Base-by-base conservation (phyloP, 306 rosid genomes). In the Ormosia emarginata region DNA sequence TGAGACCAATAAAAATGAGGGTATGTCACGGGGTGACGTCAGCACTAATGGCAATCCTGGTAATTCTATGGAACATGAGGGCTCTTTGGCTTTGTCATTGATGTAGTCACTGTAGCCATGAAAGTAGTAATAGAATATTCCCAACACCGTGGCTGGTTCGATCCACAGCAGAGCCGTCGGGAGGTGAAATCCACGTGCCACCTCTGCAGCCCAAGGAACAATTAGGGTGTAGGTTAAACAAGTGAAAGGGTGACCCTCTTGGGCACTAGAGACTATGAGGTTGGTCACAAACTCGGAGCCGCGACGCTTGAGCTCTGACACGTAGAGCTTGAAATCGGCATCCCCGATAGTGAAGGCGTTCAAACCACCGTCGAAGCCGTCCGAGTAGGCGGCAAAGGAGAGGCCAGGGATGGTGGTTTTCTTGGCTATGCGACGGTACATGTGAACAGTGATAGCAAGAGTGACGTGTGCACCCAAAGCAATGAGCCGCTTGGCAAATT, bases 161-260 rank as follows among this genome's bases (percentile, higher is more conserved):
- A 71, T 37, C 85, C 84, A 85, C 2, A 87, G 37, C 3, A 85
- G 14, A 0, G 85, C 30, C 0, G 72, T 11, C 0, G 89, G 89
- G 8, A 87, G 58, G 0, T 66, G 40, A 24, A 81, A 30, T 0
- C 5, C 36, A 40, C 49, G 57, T 1, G 91, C 88, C 12, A 81
- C 74, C 2, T 78, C 82, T 0, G 67, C 74, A 0, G 73, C 91
- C 87, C 93, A 90, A 33, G 83, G 82, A 8, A 87, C 55, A 4
- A 85, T 59, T 0, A 78, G 11, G 1, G 86, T 73, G 85, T 85
- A 79, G 14, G 81, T 52, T 4, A 87, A 0, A 29, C 80, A 84
- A 4, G 83, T 82, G 75, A 84, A 76, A 7, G 87, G 83, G 10
- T 44, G 56, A 2, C 85, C 90, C 1, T 75, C 63, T 7, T 46